Conservation (phyloP, 1,284 basidiomycete species). For the Ceratobasidium theobromae region DNA sequence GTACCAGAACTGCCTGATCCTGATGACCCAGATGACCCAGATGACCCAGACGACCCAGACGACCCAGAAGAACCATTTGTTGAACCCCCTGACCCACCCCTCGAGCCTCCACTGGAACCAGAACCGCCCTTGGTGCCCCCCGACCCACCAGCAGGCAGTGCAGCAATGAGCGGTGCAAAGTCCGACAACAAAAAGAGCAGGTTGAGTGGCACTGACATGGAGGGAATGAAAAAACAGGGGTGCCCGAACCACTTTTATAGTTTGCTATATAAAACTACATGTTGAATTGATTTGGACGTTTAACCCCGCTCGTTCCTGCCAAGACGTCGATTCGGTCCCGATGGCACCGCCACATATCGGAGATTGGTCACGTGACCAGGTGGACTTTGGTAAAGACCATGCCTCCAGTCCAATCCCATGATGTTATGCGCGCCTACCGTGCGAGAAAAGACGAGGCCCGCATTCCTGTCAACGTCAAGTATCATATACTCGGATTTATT, state of each 20-base stretch:
- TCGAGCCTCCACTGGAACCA: too few species aligned
- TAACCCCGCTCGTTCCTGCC: neutral
- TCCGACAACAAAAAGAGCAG: neutral
- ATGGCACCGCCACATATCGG: constrained; percentile 19
- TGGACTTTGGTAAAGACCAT: neutral
- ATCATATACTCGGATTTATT: constrained; percentile 94
- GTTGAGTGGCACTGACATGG: constrained; percentile 1
- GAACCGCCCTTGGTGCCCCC: constrained; percentile 11
- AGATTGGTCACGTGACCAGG: neutral
- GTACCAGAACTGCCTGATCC: neutral
- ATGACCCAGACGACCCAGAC: constrained; percentile 11
- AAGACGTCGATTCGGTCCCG: neutral
- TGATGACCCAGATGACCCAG: constrained; percentile 6
- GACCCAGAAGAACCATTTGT: neutral
- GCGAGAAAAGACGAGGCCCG: constrained; percentile 71
- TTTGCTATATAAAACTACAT: neutral
- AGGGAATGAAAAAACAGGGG: neutral
- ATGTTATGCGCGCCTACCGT: constrained; percentile 84
- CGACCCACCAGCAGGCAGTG: constrained; percentile 16
- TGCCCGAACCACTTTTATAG: neutral
- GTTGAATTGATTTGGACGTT: too few species aligned
- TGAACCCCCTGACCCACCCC: neutral
- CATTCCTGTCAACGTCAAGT: constrained; percentile 72
- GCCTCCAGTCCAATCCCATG: constrained; percentile 39
- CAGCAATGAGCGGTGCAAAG: neutral